Percentiles rank a stretch among this genome's conserved stretches.
Evolutionary conservation across 202 grass and related monocot genomes (phyloP).

Genomic region (Alloteropsis angusta): DNA sequence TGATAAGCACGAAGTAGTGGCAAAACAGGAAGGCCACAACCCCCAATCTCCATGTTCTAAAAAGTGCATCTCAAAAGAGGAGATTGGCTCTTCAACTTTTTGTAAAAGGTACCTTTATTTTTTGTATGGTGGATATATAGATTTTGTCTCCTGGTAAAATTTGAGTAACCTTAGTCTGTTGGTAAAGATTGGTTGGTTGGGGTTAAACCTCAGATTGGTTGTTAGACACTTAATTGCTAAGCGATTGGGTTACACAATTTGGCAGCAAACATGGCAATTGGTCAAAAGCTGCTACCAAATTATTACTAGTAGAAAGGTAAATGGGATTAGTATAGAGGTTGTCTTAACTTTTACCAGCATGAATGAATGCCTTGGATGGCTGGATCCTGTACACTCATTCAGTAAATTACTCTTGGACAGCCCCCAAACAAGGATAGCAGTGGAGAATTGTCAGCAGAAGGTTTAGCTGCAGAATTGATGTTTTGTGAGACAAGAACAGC

Average conservation of each 20-base stretch:
- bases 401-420: not conserved
- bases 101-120: conserved; percentile 3
- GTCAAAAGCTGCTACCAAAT: conserved; percentile 5
- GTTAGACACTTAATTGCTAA: conserved; percentile 18
- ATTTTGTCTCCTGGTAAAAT: not conserved
- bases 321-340: not conserved
- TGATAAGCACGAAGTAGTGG: conserved; percentile 9
- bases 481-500: conserved; percentile 9
- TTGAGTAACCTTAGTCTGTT: not conserved
- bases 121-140: not conserved
- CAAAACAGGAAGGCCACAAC: conserved; percentile 9
- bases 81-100: conserved; percentile 24
- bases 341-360: conserved; percentile 18
- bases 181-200: not conserved
- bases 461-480: not conserved
- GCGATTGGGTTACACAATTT: not conserved
- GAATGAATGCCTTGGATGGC: not conserved
- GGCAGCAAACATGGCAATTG: not conserved
- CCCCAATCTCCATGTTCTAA: conserved; percentile 23
- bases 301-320: not conserved
- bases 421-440: not conserved
- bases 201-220: not conserved
- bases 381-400: not conserved
- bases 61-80: conserved; percentile 18
- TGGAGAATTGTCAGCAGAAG: not conserved